These are phyloP conservation scores for Cyclocybe aegerita DNA, from an alignment of 768 basidiomycete genomes.

Conservation along the genomic window DNA sequence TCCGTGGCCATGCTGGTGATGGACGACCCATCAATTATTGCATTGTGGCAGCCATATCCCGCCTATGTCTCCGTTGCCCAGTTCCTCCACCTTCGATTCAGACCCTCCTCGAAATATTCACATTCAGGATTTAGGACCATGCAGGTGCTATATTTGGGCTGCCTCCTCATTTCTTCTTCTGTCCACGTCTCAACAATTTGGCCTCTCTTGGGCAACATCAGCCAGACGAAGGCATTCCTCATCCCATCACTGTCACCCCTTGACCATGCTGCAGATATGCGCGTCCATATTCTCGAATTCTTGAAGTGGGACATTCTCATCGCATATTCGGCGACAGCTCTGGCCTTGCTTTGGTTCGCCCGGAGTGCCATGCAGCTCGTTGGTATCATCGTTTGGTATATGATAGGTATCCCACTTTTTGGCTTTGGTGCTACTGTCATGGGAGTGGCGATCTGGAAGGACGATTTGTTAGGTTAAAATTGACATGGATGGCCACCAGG, in stretches of 20 bases:
- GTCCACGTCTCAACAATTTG: slow-evolving; percentile 40
- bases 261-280: slow-evolving; percentile 20
- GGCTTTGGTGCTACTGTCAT: slow-evolving; percentile 54
- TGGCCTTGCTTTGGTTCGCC: slow-evolving; percentile 52
- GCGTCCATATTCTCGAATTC: slow-evolving; percentile 35
- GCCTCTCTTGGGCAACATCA: slow-evolving; percentile 30
- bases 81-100: slow-evolving; percentile 36
- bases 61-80: slow-evolving; percentile 42
- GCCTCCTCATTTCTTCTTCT: slow-evolving; percentile 42
- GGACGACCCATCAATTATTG: slow-evolving; percentile 42
- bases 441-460: slow-evolving; percentile 50
- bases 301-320: slow-evolving; percentile 53
- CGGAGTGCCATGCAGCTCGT: slow-evolving; percentile 28
- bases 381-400: slow-evolving; percentile 41
- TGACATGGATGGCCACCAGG: background rate
- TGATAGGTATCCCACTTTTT: slow-evolving; percentile 36
- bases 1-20: slow-evolving; percentile 43
- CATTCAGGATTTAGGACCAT: slow-evolving; percentile 37
- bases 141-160: slow-evolving; percentile 34
- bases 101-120: slow-evolving; percentile 29
- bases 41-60: slow-evolving; percentile 56
- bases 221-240: slow-evolving; percentile 30
- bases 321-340: slow-evolving; percentile 34
- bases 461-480: slow-evolving; percentile 20
- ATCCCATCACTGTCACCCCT: slow-evolving; percentile 34